Base-by-base conservation (phyloP, 306 rosid genomes). In the Quercus glauca region DNA sequence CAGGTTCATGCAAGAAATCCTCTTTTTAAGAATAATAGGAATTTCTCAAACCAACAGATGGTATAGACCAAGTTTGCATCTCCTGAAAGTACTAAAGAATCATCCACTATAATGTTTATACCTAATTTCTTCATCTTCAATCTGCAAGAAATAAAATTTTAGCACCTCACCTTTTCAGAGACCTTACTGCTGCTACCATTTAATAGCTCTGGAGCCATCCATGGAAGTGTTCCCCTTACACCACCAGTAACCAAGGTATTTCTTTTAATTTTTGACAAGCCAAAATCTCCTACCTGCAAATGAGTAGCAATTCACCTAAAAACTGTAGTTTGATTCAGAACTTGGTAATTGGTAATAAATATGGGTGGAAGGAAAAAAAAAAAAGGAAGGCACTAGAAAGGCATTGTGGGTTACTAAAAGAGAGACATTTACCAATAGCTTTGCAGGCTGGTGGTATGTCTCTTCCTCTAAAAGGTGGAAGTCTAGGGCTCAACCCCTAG, bases 171-270 rank as follows among this genome's bases (percentile, higher is more conserved):
- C 98, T 93, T 93, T 84, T 93, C 98, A 33, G 98, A 91, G 80
- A 93, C 98, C 89, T 84, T 93, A 85, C 86, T 93, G 81, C 98
- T 93, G 83, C 94, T 86, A 71, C 98, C 98, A 79, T 90, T 93
- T 75, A 93, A 92, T 45, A 93, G 85, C 73, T 91, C 98, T 56
- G 98, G 97, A 73, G 98, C 98, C 98, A 93, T 93, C 98, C 98
- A 93, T 53, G 98, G 98, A 12, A 93, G 89, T 59, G 98, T 93
- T 20, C 98, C 98, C 57, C 98, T 82, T 65, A 93, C 97, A 58
- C 98, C 98, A 80, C 88, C 98, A 26, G 98, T 88, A 76, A 93
- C 98, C 79, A 93, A 83, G 73, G 98, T 93, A 78, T 91, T 91
- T 75, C 93, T 80, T 79, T 91, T 93, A 70, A 93, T 91, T 87